These are phyloP conservation scores for Pisolithus microcarpus DNA, from an alignment of 768 basidiomycete species.

Conservation along the genomic window DNA sequence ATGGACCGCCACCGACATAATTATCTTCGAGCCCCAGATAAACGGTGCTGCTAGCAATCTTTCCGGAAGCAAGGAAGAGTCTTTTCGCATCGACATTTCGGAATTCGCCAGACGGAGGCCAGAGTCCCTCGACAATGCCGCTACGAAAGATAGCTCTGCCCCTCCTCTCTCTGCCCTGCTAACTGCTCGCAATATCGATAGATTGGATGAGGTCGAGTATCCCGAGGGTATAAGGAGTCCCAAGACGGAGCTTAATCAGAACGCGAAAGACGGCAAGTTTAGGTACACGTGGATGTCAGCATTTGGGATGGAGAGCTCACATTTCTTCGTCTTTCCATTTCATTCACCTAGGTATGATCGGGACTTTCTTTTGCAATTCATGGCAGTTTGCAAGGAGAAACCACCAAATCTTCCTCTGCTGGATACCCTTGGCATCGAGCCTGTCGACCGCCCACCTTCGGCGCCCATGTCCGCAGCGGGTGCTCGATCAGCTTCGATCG, in stretches of 20 bases:
- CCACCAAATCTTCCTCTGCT: conserved; percentile 85
- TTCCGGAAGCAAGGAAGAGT: conserved; percentile 36
- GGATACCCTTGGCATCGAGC: conserved; percentile 87
- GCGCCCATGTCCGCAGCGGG: conserved; percentile 36
- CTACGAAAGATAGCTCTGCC: conserved; percentile 33
- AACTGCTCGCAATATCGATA: conserved; percentile 78
- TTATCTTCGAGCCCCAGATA: conserved; percentile 14
- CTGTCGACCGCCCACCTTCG: conserved; percentile 50
- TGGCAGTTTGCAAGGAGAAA: conserved; percentile 90
- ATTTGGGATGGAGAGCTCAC: not conserved
- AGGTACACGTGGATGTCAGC: conserved; percentile 38
- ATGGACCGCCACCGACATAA: conserved; percentile 43
- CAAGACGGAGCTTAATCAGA: conserved; percentile 73
- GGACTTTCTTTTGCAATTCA: conserved; percentile 96
- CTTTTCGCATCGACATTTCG: conserved; percentile 62
- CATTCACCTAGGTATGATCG: conserved; percentile 80
- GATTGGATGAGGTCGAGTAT: conserved; percentile 70
- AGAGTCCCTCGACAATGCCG: conserved; percentile 58
- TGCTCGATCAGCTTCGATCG: conserved; percentile 42
- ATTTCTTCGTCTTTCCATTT: not conserved
- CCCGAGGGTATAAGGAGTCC: conserved; percentile 82
- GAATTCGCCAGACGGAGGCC: conserved; percentile 47
- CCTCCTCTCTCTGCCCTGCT: conserved; percentile 40
- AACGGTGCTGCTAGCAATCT: conserved; percentile 37
- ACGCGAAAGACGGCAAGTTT: conserved; percentile 84